Base-by-base conservation (phyloP, 202 grass and related monocot genomes). In the Hordeum pubiflorum region DNA sequence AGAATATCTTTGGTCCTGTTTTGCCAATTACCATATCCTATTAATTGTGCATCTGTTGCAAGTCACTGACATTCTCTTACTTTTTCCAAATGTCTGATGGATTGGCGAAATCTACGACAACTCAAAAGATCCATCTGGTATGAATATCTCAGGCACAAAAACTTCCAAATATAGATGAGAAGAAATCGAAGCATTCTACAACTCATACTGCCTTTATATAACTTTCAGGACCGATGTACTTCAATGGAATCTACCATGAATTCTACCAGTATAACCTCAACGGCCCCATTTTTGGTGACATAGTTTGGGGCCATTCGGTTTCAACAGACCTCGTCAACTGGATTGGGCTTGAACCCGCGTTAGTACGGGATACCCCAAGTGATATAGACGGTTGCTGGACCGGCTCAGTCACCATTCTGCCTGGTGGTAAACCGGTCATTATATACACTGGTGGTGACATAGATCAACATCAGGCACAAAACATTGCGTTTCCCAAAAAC, bases 231-330 rank as follows among this genome's bases (percentile, higher is more conserved):
- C 90, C 93, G 24, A 96, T 96, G 93, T 96, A 92, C 86, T 90
- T 86, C 87, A 90, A 87, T 74, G 93, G 93, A 26, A 72, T 90
- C 72, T 96, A 40, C 39, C 39, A 40, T 11, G 9, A 40, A 96
- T 92, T 96, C 77, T 96, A 96, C 85, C 93, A 96, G 77, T 96
- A 90, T 77, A 96, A 96, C 44, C 90, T 90, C 15, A 81, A 90
- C 0, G 81, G 85, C 29, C 56, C 90, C 0, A 1, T 83, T 22
- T 92, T 88, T 86, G 93, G 93, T 32, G 59, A 92, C 81, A 92
- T 92, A 54, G 76, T 86, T 52, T 92, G 93, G 93, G 93, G 36
- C 5, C 93, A 95, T 77, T 95, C 89, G 0, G 83, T 89, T 18
- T 94, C 92, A 4, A 80, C 61, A 33, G 89, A 94, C 72, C 92